phyloP scores from a whole-genome alignment of 371 early-diverging fungal species.

The Apophysomyces trapeziformis region DNA sequence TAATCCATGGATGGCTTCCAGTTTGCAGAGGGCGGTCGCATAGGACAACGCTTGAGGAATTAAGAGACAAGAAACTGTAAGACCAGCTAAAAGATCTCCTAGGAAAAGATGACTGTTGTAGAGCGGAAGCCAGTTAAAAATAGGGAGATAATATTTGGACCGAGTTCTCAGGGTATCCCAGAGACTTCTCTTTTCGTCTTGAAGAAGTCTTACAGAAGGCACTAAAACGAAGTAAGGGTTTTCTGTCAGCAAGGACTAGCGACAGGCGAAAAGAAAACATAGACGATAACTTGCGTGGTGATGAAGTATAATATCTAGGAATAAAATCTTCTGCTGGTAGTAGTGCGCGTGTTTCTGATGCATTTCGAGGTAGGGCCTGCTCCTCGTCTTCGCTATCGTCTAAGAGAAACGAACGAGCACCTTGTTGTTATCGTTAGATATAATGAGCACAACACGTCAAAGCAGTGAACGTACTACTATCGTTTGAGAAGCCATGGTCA shows the following conservation, averaged over 20 bases:
- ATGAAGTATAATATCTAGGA: slow-evolving; percentile 27
- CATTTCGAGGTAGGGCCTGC: neutral
- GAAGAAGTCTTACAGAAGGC: neutral
- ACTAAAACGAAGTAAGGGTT: neutral
- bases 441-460: neutral
- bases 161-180: slow-evolving; percentile 57
- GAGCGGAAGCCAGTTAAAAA: slow-evolving; percentile 84
- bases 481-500: neutral
- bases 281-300: slow-evolving; percentile 15
- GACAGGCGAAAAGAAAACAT: neutral
- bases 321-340: slow-evolving; percentile 18
- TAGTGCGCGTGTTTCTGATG: slow-evolving; percentile 12
- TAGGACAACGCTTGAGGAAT: slow-evolving; percentile 92
- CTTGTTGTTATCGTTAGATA: slow-evolving; percentile 1
- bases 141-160: slow-evolving; percentile 89
- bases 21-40: slow-evolving; percentile 80
- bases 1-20: slow-evolving; percentile 88
- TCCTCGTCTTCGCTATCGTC: slow-evolving; percentile 14
- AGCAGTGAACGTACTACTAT: slow-evolving; percentile 1
- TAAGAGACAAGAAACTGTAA: slow-evolving; percentile 86
- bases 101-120: slow-evolving; percentile 61
- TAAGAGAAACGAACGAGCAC: slow-evolving; percentile 25
- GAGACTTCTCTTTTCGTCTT: slow-evolving; percentile 24
- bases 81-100: slow-evolving; percentile 82
- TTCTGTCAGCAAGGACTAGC: neutral